phyloP scores from a whole-genome alignment of 192 early-diverging fungal species.

The Allomyces arbusculus region DNA sequence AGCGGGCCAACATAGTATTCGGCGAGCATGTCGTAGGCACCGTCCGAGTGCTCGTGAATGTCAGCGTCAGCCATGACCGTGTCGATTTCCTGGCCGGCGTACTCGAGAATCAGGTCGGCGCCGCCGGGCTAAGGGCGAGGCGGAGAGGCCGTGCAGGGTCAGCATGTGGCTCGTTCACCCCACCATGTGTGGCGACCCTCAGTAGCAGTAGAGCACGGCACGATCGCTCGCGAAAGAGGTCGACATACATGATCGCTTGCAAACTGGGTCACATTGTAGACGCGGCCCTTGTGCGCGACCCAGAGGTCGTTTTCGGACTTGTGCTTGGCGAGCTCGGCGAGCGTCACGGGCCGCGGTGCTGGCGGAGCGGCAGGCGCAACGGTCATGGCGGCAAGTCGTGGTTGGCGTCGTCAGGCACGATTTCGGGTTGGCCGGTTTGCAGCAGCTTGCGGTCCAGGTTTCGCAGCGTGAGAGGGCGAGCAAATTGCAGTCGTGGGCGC shows the following conservation, averaged over 20 bases:
- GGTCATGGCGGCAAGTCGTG: too few species aligned
- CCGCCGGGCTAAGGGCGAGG: conserved; percentile 60
- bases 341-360: conserved; percentile 10
- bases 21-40: conserved; percentile 69
- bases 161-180: too few species aligned
- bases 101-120: conserved; percentile 64
- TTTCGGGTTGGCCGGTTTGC: too few species aligned
- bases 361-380: too few species aligned
- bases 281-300: conserved; percentile 57
- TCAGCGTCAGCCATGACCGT: conserved; percentile 52
- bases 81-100: conserved; percentile 70
- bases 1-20: conserved; percentile 54
- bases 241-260: conserved; percentile 27
- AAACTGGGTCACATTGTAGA: conserved; percentile 78
- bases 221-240: too few species aligned
- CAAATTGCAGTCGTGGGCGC: too few species aligned
- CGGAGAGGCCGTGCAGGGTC: too few species aligned
- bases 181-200: too few species aligned
- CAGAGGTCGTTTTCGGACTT: conserved; percentile 50
- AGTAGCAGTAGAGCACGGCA: too few species aligned
- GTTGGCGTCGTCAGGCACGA: too few species aligned
- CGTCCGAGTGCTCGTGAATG: conserved; percentile 58
- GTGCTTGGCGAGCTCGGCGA: conserved; percentile 51
- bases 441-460: too few species aligned
- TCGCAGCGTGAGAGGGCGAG: too few species aligned